A percentile compares a stretch with the other conserved stretches of the same genome.
phyloP scores from a whole-genome alignment of 2,329 filamentous ascomycete species.

The Dactylella cylindrospora region DNA sequence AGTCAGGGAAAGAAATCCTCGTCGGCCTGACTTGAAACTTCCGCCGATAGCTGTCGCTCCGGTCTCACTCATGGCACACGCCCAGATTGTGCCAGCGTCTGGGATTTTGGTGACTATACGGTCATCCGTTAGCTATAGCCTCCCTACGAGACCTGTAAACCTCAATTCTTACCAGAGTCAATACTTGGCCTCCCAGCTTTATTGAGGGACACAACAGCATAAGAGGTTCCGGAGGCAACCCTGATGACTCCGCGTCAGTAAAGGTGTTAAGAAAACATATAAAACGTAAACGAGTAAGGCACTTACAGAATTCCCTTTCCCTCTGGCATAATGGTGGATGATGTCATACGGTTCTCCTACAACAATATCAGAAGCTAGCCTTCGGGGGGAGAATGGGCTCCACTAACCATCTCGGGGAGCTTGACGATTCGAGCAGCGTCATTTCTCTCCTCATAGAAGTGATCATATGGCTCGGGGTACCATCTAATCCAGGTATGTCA shows the following conservation, averaged over 20 bases:
- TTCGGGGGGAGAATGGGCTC: not conserved
- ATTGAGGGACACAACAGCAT: slow-evolving; percentile 29
- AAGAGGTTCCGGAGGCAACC: slow-evolving; percentile 29
- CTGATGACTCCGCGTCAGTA: too few relatives aligned
- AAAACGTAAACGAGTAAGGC: too few relatives aligned
- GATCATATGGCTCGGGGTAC: slow-evolving; percentile 37
- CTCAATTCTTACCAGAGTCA: slow-evolving; percentile 15
- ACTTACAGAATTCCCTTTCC: slow-evolving; percentile 32
- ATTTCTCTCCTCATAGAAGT: slow-evolving; percentile 42
- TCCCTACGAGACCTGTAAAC: not conserved
- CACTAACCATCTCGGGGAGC: slow-evolving; percentile 32
- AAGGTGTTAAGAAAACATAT: too few relatives aligned
- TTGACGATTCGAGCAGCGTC: slow-evolving; percentile 24
- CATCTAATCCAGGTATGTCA: slow-evolving; percentile 19
- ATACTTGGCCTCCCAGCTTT: slow-evolving; percentile 18
- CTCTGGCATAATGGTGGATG: slow-evolving; percentile 39
- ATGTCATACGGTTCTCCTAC: slow-evolving; percentile 40
- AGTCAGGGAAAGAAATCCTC: slow-evolving; percentile 28
- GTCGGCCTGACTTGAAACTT: slow-evolving; percentile 27
- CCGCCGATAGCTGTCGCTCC: slow-evolving; percentile 30
- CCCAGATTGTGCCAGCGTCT: slow-evolving; percentile 32
- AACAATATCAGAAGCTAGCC: not conserved
- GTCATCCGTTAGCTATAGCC: not conserved
- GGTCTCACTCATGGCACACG: slow-evolving; percentile 20
- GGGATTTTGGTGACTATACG: slow-evolving; percentile 21